phyloP scores from a whole-genome alignment of 148 eudicot species.

The Camellia japonica region DNA sequence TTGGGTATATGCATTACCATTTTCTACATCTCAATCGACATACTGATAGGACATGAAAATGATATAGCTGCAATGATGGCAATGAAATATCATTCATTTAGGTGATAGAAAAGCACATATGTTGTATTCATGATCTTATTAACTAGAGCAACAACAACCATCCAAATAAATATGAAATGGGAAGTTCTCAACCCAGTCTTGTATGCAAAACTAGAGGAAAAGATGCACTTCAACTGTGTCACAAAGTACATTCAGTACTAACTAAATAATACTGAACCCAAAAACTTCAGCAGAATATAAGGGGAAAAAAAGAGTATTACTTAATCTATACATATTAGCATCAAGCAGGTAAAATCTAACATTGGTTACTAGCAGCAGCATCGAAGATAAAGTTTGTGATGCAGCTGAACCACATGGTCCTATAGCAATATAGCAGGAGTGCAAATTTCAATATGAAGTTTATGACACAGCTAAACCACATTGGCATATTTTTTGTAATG shows the following conservation, averaged over 20 bases:
- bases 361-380: not conserved
- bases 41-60: not conserved
- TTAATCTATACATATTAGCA: not conserved
- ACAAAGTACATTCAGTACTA: no score
- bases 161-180: not conserved
- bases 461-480: no score
- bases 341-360: not conserved
- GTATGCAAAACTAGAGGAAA: no score
- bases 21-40: not conserved
- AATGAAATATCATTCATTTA: not conserved
- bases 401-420: not conserved
- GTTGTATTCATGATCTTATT: not conserved
- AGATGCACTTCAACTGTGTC: not conserved
- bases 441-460: no score
- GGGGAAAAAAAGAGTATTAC: not conserved
- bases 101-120: not conserved
- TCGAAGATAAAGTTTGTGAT: not conserved
- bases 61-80: not conserved
- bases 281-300: no score
- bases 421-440: no score
- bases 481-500: no score
- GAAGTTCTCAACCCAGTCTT: not conserved
- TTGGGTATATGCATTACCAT: no score
- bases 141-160: not conserved
- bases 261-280: no score